These are phyloP conservation scores for Lecanicillium sp. DNA, from an alignment of 2,329 filamentous ascomycete genomes.

Conservation along the genomic window DNA sequence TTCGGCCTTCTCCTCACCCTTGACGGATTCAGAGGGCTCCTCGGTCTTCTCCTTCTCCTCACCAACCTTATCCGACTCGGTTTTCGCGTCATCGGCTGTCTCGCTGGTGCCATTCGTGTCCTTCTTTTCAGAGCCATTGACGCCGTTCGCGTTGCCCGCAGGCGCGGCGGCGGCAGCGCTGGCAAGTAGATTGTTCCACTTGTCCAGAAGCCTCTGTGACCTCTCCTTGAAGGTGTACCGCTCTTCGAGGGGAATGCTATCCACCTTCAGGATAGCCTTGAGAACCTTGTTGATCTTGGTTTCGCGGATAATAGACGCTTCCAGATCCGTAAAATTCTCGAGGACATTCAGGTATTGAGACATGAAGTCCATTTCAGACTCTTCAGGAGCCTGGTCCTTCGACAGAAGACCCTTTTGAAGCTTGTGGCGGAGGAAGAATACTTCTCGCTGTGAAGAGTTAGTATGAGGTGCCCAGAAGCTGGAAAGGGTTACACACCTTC, in stretches of 20 bases:
- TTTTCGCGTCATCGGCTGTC: conserved; percentile 26
- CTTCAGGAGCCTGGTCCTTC: conserved; percentile 76
- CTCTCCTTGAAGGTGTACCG: conserved; percentile 85
- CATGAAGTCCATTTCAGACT: conserved; percentile 76
- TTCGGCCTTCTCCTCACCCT: conserved; percentile 21
- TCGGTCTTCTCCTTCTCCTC: conserved; percentile 27
- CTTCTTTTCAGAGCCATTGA: conserved; percentile 45
- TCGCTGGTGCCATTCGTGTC: conserved; percentile 37
- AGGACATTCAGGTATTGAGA: conserved; percentile 73
- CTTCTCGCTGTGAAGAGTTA: conserved; percentile 54
- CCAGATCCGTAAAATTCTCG: conserved; percentile 72
- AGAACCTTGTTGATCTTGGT: conserved; percentile 99
- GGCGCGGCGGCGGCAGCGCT: conserved; percentile 40
- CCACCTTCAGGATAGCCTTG: conserved; percentile 86
- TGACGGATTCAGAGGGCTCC: conserved; percentile 20
- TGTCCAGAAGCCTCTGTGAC: conserved; percentile 70
- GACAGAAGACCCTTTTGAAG: conserved; percentile 91
- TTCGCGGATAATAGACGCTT: conserved; percentile 77
- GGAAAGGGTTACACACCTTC: conserved; percentile 38
- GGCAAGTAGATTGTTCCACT: conserved; percentile 82
- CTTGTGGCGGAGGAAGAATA: conserved; percentile 90
- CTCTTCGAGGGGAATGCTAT: conserved; percentile 78
- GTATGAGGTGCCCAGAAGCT: conserved; percentile 12
- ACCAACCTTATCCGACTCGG: conserved; percentile 31
- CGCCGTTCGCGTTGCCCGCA: conserved; percentile 36